A percentile compares a stretch with the other conserved stretches of the same genome.
These are phyloP conservation scores for Rosellinia necatrix DNA, from an alignment of 2,329 filamentous ascomycete species.

Conservation along the genomic window DNA sequence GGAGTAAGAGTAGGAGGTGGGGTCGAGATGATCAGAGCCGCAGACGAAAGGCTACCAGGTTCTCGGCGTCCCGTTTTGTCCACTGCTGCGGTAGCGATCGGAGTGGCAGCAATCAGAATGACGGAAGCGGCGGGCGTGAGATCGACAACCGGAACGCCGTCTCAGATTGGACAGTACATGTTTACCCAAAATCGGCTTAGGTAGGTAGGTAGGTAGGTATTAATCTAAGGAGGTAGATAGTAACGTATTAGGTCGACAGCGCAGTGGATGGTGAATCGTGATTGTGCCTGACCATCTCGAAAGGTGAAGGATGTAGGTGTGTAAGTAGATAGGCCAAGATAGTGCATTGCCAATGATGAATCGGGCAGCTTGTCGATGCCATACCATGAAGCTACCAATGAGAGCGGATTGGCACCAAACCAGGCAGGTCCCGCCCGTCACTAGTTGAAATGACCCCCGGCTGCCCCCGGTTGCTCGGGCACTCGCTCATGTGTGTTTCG, in stretches of 20 bases:
- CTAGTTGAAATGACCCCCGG: too few relatives aligned
- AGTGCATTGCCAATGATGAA: neutral
- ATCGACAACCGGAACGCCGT: conserved; percentile 6
- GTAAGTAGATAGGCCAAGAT: neutral
- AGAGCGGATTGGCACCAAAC: conserved; percentile 2
- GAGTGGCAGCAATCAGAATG: neutral
- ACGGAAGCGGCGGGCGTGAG: conserved; percentile 5
- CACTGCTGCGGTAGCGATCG: too few relatives aligned
- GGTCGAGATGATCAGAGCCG: too few relatives aligned
- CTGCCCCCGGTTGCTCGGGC: conserved; percentile 14
- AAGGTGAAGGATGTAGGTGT: neutral
- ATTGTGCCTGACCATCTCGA: conserved; percentile 11
- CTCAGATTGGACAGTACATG: conserved; percentile 19
- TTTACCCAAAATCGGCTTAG: too few relatives aligned
- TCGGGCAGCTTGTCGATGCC: neutral
- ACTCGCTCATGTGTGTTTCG: too few relatives aligned
- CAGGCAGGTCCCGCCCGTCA: neutral
- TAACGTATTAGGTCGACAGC: neutral
- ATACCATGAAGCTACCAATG: neutral
- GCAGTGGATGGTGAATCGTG: conserved; percentile 2
- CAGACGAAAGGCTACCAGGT: too few relatives aligned
- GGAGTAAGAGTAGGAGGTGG: too few relatives aligned
- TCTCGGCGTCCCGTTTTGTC: too few relatives aligned
- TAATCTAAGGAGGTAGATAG: too few relatives aligned
- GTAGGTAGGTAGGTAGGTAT: too few relatives aligned